Base-by-base conservation (phyloP, 2,329 filamentous ascomycete species). In the Fusarium virguliforme region DNA sequence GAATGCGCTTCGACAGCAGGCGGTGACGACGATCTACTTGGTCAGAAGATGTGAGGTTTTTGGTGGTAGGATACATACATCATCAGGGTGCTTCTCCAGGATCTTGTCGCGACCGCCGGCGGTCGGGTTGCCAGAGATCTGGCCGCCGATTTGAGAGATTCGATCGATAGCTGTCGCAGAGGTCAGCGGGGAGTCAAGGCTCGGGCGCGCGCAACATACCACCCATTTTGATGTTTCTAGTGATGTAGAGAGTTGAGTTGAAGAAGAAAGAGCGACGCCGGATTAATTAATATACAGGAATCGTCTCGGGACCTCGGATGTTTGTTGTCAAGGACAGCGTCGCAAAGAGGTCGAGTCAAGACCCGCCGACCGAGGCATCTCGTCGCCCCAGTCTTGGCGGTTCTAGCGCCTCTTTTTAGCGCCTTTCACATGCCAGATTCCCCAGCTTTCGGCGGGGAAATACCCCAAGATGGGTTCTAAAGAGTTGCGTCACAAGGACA, bases 1-100 rank as follows among this genome's bases (percentile, higher is more conserved):
- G 82, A 98, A 91, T 77, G 96, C 90, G 15, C 94, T 97, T 77
- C 96, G 94, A 78, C 98, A 93, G 75, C 93, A 94, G 74, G 93
- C 94, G 69, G 96, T 98, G 70, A 99, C 90, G 77, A 99, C 96
- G 73, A 98, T 90, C 89, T 91, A 56, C n/a, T 4, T 13, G 18
- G 15, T 40, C 64, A 37, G 67, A 58, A 38, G 13, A 1, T 62
- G 30, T 12, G 15, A 13, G 30, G 12, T 26, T 40, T 18, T 18
- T 18, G 18, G 18, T 18, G 18, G 18, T 24, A 8, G 26, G 34
- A 30, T 38, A 73, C 84, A 58, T 83, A 91, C 89, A 85, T 92
- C 90, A 79, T 92, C 90, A 61, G 90, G 84, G 79, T 85, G 86
- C 84, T 92, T 92, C 80, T 91, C 83, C 46, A 92, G 84, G 51